phyloP scores from a whole-genome alignment of 2,329 filamentous ascomycete species.

The Penicillium hesseltinei region DNA sequence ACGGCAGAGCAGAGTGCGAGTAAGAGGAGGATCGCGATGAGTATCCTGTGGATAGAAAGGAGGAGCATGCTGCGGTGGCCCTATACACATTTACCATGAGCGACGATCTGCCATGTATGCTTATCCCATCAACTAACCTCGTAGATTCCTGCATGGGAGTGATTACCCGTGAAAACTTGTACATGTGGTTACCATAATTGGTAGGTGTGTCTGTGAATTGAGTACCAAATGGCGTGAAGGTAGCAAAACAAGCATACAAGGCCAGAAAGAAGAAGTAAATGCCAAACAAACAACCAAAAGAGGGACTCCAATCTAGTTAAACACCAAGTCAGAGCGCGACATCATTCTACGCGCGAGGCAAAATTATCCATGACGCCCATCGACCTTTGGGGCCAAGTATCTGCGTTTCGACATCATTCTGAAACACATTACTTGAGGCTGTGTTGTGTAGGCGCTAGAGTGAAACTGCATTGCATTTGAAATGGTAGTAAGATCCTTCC shows the following conservation, averaged over 20 bases:
- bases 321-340: conserved; percentile 8
- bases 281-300: neutral
- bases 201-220: conserved; percentile 2
- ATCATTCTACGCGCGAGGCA: conserved; percentile 17
- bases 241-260: neutral
- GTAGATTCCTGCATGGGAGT: conserved; percentile 18
- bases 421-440: conserved; percentile 26
- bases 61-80: conserved; percentile 38
- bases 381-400: conserved; percentile 7
- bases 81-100: conserved; percentile 22
- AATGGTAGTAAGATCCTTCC: neutral
- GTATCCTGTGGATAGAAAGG: conserved; percentile 27
- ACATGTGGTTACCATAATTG: conserved; percentile 26
- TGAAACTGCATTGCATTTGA: conserved; percentile 29
- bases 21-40: conserved; percentile 25
- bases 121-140: conserved; percentile 17
- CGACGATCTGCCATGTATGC: neutral
- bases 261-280: conserved; percentile 8
- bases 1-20: conserved; percentile 24
- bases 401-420: conserved; percentile 9
- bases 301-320: conserved; percentile 16
- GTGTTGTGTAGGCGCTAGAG: conserved; percentile 28
- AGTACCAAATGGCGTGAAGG: neutral
- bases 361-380: conserved; percentile 13
- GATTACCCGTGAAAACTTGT: conserved; percentile 27